Conservation (phyloP, 768 basidiomycete genomes). For the Suillus bovinus region DNA sequence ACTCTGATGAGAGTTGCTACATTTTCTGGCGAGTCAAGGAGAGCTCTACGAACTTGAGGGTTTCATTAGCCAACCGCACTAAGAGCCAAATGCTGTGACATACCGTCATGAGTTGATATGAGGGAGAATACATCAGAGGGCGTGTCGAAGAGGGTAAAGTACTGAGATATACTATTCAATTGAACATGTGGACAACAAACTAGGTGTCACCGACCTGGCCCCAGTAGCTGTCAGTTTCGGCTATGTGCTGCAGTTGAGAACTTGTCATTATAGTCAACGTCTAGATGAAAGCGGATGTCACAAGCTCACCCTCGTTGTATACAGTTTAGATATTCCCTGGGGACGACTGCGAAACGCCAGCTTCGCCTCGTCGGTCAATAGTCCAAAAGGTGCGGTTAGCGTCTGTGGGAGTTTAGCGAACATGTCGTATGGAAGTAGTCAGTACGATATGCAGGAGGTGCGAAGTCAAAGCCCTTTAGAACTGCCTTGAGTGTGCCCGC, state of each 20-base stretch:
- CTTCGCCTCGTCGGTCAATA: conserved; percentile 85
- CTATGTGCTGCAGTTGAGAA: conserved; percentile 57
- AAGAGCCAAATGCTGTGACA: conserved; percentile 28
- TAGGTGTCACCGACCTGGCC: conserved; percentile 61
- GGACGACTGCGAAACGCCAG: conserved; percentile 85
- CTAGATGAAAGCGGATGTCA: background rate
- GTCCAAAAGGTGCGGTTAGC: conserved; percentile 72
- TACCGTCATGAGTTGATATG: conserved; percentile 83
- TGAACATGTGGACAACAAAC: background rate
- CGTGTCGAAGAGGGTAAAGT: conserved; percentile 82
- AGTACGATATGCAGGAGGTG: background rate
- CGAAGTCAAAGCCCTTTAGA: background rate
- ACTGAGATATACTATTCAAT: conserved; percentile 45
- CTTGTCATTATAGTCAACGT: conserved; percentile 7
- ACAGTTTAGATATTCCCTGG: conserved; percentile 75
- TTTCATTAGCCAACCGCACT: conserved; percentile 12
- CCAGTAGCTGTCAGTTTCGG: conserved; percentile 82
- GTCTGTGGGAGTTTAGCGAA: conserved; percentile 73
- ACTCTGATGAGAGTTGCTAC: conserved; percentile 78
- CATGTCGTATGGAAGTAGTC: conserved; percentile 36
- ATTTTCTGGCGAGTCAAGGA: conserved; percentile 83
- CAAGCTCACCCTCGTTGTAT: conserved; percentile 64
- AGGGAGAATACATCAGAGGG: conserved; percentile 90
- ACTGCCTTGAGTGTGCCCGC: background rate
- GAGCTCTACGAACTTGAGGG: conserved; percentile 72